These are phyloP conservation scores for Syzygium aromaticum DNA, from an alignment of 345 rosid genomes.

Conservation along the genomic window DNA sequence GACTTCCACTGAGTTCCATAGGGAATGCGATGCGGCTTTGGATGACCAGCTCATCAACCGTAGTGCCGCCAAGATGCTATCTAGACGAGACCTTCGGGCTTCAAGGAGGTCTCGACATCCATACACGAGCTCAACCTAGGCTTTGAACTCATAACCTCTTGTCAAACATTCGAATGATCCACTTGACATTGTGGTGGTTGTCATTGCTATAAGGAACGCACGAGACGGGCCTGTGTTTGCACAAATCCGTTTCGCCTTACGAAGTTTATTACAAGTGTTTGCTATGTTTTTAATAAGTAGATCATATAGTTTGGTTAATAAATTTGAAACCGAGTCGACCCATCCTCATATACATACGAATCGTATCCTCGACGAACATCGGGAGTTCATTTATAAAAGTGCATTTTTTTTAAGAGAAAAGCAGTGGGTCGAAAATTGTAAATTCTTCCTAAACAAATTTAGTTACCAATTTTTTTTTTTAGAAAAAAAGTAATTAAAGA, in stretches of 20 bases:
- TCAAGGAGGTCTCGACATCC: not conserved
- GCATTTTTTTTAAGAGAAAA: not conserved
- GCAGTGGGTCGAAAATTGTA: not conserved
- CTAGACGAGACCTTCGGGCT: not conserved
- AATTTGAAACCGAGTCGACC: not conserved
- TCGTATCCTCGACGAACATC: too few species aligned
- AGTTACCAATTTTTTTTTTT: not conserved
- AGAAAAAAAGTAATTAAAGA: not conserved
- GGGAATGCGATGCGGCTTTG: not conserved
- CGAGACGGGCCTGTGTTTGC: not conserved
- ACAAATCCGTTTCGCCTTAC: not conserved
- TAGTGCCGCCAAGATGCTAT: not conserved
- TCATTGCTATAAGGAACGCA: not conserved
- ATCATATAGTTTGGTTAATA: not conserved
- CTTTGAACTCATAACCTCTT: rapidly evolving
- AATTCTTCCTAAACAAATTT: not conserved
- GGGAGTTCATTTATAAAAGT: not conserved
- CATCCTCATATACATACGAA: too few species aligned
- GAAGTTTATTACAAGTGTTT: not conserved
- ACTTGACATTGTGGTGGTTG: not conserved
- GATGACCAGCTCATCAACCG: not conserved
- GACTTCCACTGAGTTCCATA: not conserved
- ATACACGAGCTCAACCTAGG: not conserved
- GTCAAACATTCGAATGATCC: not conserved
- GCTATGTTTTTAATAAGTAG: not conserved